Base-by-base conservation (phyloP, 108 stramenopile genomes). In the Cyclostephanos tholiformis region DNA sequence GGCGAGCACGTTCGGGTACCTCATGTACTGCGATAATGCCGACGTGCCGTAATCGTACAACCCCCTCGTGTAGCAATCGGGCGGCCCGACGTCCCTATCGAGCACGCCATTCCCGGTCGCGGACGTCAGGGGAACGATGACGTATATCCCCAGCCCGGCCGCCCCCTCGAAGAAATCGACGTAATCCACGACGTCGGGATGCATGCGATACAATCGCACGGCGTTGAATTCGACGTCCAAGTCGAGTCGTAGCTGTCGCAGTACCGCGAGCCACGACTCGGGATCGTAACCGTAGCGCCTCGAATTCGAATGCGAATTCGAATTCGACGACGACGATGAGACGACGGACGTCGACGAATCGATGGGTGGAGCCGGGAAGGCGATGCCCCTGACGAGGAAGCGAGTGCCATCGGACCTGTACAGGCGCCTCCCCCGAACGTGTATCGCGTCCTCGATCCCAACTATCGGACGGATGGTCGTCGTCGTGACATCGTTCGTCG, bases 121-220 rank as follows among this genome's bases (percentile, higher is more conserved):
- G 6, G 81, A 26, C 6, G 89, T 89, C 38, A 89, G 60, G 7
- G 89, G 89, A 0, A 87, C 86, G n/a, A 89, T 64, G 14, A 89
- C 67, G 72, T 89, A 89, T 14, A 89, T 39, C 10, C 89, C 89
- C 61, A 87, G 25, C 8, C 68, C 51, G 26, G 87, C 87, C 23
- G 89, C 89, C 5, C 64, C 70, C 11, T 70, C 39, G 44, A 87
- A 73, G 56, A 89, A 89, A 17, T 74, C 80, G 13, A 49, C 43
- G 36, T 83, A 84, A 49, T 86, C 65, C 1, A 63, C 51, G 9
- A 32, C 13, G 2, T 53, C 39, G 16, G 67, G 61, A 63, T 82
- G 61, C 62, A 82, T 65, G 17, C 69, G 22, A 49, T 89, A 89
- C 27, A 89, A 39, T 19, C 89, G 86, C 0, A 89, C 59, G 35